Conservation (phyloP, 2,329 filamentous ascomycete genomes). For the Tolypocladium pustulatum region DNA sequence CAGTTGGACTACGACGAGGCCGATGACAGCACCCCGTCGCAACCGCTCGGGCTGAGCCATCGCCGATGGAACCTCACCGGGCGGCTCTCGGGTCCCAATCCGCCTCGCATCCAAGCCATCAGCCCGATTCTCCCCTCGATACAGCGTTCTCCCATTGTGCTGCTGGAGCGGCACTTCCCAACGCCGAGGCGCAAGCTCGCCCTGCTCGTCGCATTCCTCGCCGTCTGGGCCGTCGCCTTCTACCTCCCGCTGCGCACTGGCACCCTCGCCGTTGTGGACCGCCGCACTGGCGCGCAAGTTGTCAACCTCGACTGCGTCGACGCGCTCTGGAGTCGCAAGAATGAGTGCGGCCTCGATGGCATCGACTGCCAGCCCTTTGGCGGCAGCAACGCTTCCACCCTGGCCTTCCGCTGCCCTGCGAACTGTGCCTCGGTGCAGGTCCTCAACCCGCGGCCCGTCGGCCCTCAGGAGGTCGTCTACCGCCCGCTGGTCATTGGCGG, state of each 20-base stretch:
- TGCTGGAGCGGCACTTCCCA: not conserved
- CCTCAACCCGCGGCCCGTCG: constrained; percentile 65
- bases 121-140: not conserved
- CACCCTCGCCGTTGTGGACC: constrained; percentile 47
- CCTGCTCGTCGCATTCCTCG: constrained; percentile 49
- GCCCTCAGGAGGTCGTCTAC: constrained; percentile 56
- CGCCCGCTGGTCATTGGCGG: constrained; percentile 58
- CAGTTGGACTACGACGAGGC: not conserved
- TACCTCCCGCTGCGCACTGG: constrained; percentile 56
- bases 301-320: constrained; percentile 53
- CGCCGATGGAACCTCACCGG: not conserved
- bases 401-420: constrained; percentile 66
- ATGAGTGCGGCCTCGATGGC: constrained; percentile 67
- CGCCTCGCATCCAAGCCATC: not conserved
- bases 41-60: not conserved
- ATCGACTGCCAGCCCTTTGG: constrained; percentile 64
- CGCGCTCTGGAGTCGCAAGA: constrained; percentile 61
- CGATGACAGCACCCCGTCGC: not conserved
- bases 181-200: not conserved
- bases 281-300: constrained; percentile 55
- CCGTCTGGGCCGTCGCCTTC: constrained; percentile 60
- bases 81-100: not conserved
- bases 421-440: constrained; percentile 57
- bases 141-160: not conserved
- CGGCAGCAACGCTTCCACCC: constrained; percentile 42